Conservation (phyloP, 2,329 filamentous ascomycete species). For the Lecanosticta acicola region DNA sequence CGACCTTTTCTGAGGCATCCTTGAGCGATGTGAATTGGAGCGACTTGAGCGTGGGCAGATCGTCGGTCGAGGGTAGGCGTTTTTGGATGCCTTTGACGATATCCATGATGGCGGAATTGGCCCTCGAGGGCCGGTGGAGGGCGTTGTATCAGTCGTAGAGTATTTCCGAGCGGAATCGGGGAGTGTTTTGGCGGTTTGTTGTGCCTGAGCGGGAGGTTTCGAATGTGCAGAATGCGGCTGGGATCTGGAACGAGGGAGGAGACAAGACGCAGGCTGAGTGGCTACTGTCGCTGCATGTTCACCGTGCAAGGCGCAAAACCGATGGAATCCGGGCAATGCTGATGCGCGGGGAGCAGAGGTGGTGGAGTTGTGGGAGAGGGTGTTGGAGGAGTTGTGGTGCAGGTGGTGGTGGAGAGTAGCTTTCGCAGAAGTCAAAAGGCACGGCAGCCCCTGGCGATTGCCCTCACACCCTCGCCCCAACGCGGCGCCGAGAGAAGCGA, state of each 20-base stretch:
- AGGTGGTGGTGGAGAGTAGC: background rate
- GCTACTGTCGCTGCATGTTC: background rate
- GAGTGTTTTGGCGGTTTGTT: background rate
- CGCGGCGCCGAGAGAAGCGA: background rate
- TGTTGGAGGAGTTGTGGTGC: background rate
- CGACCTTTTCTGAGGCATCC: conserved; percentile 38
- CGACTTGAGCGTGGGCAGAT: conserved; percentile 41
- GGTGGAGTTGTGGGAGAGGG: too few relatives aligned
- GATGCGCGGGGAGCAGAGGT: background rate
- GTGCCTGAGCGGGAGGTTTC: conserved; percentile 2
- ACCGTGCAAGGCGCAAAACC: too few relatives aligned
- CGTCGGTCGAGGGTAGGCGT: conserved; percentile 41
- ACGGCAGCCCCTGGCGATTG: background rate
- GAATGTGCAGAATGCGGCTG: background rate
- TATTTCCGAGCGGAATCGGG: background rate
- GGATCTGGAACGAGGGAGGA: background rate
- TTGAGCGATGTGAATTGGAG: conserved; percentile 32
- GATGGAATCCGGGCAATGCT: too few relatives aligned
- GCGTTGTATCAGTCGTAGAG: conserved; percentile 13
- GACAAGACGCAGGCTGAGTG: background rate
- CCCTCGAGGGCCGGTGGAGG: conserved; percentile 17
- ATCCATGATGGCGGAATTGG: conserved; percentile 34
- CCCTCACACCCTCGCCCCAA: background rate
- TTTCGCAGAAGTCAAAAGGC: background rate
- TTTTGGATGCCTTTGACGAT: conserved; percentile 41